Evolutionary conservation across 2,329 filamentous ascomycete species (phyloP).

Genomic region (Fusarium burgessii): DNA sequence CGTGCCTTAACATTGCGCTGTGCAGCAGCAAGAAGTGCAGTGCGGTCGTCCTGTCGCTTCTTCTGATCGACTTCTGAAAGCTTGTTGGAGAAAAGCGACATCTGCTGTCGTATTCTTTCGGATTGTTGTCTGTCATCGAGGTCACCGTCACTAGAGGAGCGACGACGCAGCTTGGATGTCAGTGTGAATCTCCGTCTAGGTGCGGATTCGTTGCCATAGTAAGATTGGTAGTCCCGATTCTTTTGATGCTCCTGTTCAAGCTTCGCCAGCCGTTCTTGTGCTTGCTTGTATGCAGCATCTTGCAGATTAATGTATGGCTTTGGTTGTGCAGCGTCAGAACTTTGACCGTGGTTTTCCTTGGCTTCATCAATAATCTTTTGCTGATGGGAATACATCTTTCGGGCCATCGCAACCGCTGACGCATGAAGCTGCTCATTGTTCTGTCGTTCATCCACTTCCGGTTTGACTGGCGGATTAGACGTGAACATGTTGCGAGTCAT

Average conservation of each 20-base stretch:
- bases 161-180: conserved; percentile 68
- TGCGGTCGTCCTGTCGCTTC: conserved; percentile 81
- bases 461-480: conserved; percentile 76
- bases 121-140: conserved; percentile 76
- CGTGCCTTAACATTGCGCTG: conserved; percentile 86
- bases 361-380: conserved; percentile 69
- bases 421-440: conserved; percentile 80
- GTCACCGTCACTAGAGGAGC: conserved; percentile 75
- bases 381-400: conserved; percentile 82
- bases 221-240: conserved; percentile 75
- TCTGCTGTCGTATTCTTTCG: conserved; percentile 79
- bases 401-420: conserved; percentile 90
- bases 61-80: conserved; percentile 76
- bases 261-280: conserved; percentile 84
- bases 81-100: conserved; percentile 79
- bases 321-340: conserved; percentile 56
- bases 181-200: conserved; percentile 61
- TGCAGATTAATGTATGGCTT: conserved; percentile 76
- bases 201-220: conserved; percentile 72
- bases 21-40: conserved; percentile 79
- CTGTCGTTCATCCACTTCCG: conserved; percentile 79
- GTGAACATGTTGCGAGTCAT: conserved; percentile 83
- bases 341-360: conserved; percentile 55
- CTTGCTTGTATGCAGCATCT: conserved; percentile 87
- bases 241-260: conserved; percentile 78